Evolutionary conservation across 2,329 filamentous ascomycete genomes (phyloP).

Genomic region (Metarhizium album): DNA sequence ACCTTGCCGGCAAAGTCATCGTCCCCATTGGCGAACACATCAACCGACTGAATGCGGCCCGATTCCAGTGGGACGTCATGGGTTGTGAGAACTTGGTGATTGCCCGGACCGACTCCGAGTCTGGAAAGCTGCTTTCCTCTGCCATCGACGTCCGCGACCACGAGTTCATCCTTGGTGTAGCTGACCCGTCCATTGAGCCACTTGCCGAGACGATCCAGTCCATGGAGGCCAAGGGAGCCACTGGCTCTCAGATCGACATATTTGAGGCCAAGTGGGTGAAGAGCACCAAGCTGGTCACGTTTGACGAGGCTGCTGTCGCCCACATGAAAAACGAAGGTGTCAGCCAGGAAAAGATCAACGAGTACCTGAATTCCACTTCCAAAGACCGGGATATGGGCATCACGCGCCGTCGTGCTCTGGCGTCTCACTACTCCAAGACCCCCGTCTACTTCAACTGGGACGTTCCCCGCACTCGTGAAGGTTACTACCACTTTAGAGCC

Average conservation of each 20-base stretch:
- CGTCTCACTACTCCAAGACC: conserved; percentile 52
- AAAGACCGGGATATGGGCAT: conserved; percentile 66
- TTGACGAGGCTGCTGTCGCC: conserved; percentile 77
- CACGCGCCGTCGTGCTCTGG: conserved; percentile 62
- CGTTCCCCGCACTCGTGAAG: conserved; percentile 83
- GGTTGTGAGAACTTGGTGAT: conserved; percentile 90
- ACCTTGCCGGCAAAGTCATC: conserved; percentile 90
- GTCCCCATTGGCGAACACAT: conserved; percentile 94
- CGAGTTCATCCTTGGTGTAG: conserved; percentile 87
- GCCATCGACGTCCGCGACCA: conserved; percentile 92
- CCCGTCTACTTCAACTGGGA: conserved; percentile 83
- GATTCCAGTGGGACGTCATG: conserved; percentile 99
- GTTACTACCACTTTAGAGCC: conserved; percentile 81
- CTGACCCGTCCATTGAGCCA: conserved; percentile 62
- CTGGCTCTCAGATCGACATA: conserved; percentile 68
- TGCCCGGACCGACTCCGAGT: conserved; percentile 91
- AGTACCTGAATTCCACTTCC: conserved; percentile 53
- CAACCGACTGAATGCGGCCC: conserved; percentile 80
- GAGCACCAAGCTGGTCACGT: conserved; percentile 71
- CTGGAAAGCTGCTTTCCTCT: conserved; percentile 78
- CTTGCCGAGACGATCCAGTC: conserved; percentile 79
- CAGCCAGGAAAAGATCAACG: conserved; percentile 49
- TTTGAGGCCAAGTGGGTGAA: conserved; percentile 88
- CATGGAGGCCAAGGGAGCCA: conserved; percentile 75
- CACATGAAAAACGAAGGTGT: conserved; percentile 61